Evolutionary conservation across 495 filamentous ascomycete species (phyloP), one percentile per base, ranked within the genome.

Genomic region (Pseudevernia furfuracea): DNA sequence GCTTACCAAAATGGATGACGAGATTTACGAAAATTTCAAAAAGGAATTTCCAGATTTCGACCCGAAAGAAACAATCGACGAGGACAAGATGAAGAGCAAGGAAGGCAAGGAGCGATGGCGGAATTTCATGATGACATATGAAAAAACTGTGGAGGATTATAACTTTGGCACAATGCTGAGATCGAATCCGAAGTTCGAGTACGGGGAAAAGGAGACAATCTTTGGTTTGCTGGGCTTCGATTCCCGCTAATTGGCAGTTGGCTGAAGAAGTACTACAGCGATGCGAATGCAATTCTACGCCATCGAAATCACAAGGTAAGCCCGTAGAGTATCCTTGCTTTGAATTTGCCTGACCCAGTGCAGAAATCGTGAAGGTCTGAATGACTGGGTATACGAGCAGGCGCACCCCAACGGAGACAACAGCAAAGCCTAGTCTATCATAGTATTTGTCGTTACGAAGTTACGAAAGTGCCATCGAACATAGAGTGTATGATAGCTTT

Each of bases 251-350:
- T 19, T 21, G 38, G 7, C 25, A 8, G 21, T 34, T 2, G 39
- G 52, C 34, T 66, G 23, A 68, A 43, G 28, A 14, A 38, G 28
- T 30, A 49, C 14, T 12, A n/a, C 62, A 69, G 70, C 74, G 61
- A 71, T 83, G 68, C 84, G 94, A 61, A 98, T 98, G 94, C 94
- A 99, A 73, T 99, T 99, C 72, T 99, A 99, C 71, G 94, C 94
- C 39, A 76, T 97, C 71, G 94, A 99, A 77, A 96, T 99, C 71
- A 88, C 89, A 15, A 87, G 89, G 89, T 90, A 71, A 68, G 78
- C 68, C 19, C 36, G 4, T 38, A 8, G 11, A 32, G 15, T 23
- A 60, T 15, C 28, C 32, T 23, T 9, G 1, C 15, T 59, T 61
- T 67, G 19, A 28, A 9, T 36, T 14, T 25, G 14, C 28, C 63